These are phyloP conservation scores for Raphanus hybrid DNA, from an alignment of 441 rosid genomes.

Conservation along the genomic window DNA sequence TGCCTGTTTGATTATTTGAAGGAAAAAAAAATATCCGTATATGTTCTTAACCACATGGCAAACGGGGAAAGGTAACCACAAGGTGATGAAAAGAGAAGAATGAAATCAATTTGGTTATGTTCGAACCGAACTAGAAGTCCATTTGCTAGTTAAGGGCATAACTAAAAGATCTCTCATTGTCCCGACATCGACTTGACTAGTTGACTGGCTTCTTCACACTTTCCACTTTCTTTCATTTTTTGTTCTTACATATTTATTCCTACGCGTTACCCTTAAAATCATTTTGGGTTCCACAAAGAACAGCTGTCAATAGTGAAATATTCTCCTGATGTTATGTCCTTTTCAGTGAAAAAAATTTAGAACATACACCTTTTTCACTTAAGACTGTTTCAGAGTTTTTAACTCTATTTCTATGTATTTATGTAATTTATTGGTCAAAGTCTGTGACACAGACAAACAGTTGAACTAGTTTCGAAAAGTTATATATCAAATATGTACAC, in stretches of 20 bases:
- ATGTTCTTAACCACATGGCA: background rate
- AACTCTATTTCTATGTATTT: no score
- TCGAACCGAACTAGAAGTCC: conserved; percentile 33
- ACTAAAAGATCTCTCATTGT: conserved; percentile 27
- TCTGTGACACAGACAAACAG: no score
- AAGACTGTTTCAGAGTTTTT: no score
- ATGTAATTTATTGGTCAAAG: no score
- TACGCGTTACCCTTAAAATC: background rate
- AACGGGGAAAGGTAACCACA: conserved; percentile 9
- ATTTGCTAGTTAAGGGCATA: conserved; percentile 19
- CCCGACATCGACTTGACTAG: conserved; percentile 33
- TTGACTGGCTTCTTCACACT: conserved; percentile 28
- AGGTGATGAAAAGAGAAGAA: conserved; percentile 18
- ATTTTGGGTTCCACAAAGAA: background rate
- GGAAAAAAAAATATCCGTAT: background rate
- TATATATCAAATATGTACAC: no score
- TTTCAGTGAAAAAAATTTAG: no score
- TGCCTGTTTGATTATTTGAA: no score
- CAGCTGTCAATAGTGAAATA: background rate
- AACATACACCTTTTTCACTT: no score
- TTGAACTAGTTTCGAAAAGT: no score
- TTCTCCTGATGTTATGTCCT: no score
- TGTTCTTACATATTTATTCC: conserved; percentile 1
- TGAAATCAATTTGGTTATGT: conserved; percentile 18
- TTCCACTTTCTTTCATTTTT: background rate